Evolutionary conservation across 164 flowering plant genomes (phyloP).

Genomic region (Houttuynia cordata): DNA sequence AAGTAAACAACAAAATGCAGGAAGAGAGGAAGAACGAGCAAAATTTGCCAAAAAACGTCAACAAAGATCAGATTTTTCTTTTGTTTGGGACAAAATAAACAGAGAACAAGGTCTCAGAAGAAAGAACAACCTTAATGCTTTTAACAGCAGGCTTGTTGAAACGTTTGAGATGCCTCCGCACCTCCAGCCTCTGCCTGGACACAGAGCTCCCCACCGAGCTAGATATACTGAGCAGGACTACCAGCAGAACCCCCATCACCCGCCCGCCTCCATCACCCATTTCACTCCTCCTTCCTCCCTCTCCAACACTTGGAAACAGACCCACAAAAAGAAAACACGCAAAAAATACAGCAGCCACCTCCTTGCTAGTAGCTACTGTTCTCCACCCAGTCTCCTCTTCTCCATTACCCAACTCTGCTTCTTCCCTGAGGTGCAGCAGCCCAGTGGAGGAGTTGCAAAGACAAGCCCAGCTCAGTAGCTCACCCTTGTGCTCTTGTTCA

Average conservation of each 20-base stretch:
- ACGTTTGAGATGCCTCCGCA: constrained; percentile 64
- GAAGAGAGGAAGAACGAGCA: not conserved
- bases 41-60: not conserved
- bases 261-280: constrained; percentile 2
- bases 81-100: not conserved
- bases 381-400: not conserved
- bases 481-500: not conserved
- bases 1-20: not conserved
- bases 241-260: constrained; percentile 5
- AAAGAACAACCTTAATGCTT: constrained; percentile 46
- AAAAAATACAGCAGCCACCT: not conserved
- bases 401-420: not conserved
- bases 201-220: constrained; percentile 16
- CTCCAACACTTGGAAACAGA: not conserved
- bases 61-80: not conserved
- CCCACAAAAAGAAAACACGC: not conserved
- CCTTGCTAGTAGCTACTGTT: not conserved
- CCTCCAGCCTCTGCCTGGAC: constrained; percentile 60
- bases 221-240: constrained; percentile 9
- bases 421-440: no score
- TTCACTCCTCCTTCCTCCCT: not conserved
- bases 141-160: constrained; percentile 70
- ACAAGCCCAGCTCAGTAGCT: no score
- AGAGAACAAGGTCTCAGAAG: not conserved
- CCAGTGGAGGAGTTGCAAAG: no score